Evolutionary conservation across 306 rosid genomes (phyloP).

Genomic region (Quercus dentata): DNA sequence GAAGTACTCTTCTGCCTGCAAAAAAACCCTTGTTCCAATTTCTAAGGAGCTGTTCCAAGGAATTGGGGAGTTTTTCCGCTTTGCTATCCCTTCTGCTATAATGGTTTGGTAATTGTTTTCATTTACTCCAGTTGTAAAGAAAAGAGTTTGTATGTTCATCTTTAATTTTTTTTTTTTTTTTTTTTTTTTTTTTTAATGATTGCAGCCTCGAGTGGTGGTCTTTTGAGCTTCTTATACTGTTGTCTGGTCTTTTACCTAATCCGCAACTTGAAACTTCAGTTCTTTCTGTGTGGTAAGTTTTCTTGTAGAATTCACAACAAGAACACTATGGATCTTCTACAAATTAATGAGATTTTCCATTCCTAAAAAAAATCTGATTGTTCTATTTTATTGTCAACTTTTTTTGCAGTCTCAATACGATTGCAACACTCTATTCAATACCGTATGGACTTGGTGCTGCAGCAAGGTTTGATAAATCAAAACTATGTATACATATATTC

Average conservation of each 20-base stretch:
- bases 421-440: constrained; percentile 47
- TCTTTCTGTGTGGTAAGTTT: constrained; percentile 60
- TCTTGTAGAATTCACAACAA: not conserved
- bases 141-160: not conserved
- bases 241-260: constrained; percentile 78
- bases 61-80: constrained; percentile 52
- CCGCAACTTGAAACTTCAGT: constrained; percentile 84
- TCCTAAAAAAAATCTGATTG: not conserved
- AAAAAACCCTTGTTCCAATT: constrained; percentile 46
- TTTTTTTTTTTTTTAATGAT: not conserved
- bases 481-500: not conserved
- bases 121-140: not conserved
- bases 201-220: constrained; percentile 75
- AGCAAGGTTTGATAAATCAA: constrained; percentile 40
- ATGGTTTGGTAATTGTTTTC: constrained; percentile 58
- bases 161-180: not conserved
- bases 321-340: not conserved
- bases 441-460: constrained; percentile 73
- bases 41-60: constrained; percentile 53
- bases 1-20: constrained; percentile 47
- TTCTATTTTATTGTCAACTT: not conserved
- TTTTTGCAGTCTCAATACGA: constrained; percentile 52
- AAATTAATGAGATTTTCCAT: not conserved
- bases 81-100: constrained; percentile 66
- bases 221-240: constrained; percentile 51